A percentile compares a stretch with the other conserved stretches of the same genome.
Evolutionary conservation across 2,329 filamentous ascomycete species (phyloP).

Genomic region (Phaeosphaeria sp.): DNA sequence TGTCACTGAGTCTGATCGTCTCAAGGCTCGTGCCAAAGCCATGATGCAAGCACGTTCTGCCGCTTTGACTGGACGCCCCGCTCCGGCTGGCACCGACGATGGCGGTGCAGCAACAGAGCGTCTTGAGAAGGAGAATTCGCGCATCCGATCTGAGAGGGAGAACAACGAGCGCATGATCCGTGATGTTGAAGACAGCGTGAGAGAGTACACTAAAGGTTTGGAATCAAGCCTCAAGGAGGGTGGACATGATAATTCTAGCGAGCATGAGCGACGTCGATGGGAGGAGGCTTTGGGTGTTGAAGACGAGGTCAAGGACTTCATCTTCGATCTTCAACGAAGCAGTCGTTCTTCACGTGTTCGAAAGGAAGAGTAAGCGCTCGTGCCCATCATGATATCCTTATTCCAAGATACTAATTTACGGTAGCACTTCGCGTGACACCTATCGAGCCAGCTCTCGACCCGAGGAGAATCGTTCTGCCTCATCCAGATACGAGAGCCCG

Average conservation of each 20-base stretch:
- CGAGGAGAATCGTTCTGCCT: slow-evolving; percentile 41
- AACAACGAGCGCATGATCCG: slow-evolving; percentile 95
- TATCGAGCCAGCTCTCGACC: slow-evolving; percentile 49
- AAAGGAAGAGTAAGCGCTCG: slow-evolving; percentile 61
- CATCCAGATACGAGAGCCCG: slow-evolving; percentile 59
- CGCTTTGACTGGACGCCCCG: slow-evolving; percentile 84
- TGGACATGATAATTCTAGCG: slow-evolving; percentile 73
- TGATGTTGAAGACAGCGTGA: slow-evolving; percentile 95
- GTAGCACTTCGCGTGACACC: slow-evolving; percentile 38
- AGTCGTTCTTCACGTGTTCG: slow-evolving; percentile 77
- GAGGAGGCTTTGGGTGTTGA: slow-evolving; percentile 96
- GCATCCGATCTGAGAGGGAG: slow-evolving; percentile 83
- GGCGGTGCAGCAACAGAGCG: slow-evolving; percentile 81
- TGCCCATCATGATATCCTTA: background rate
- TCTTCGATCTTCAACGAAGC: slow-evolving; percentile 90
- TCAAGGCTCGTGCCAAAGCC: slow-evolving; percentile 93
- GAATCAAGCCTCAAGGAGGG: slow-evolving; percentile 89
- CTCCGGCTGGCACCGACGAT: slow-evolving; percentile 68
- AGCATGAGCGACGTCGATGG: slow-evolving; percentile 93
- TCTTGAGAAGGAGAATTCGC: slow-evolving; percentile 85
- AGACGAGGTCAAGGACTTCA: slow-evolving; percentile 96
- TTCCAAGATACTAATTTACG: slow-evolving; percentile 11
- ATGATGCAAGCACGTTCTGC: slow-evolving; percentile 99
- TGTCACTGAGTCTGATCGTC: slow-evolving; percentile 89
- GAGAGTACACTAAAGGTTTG: slow-evolving; percentile 82